Base-by-base conservation (phyloP, 257 asterid genomes). In the Solanum chmielewskii region DNA sequence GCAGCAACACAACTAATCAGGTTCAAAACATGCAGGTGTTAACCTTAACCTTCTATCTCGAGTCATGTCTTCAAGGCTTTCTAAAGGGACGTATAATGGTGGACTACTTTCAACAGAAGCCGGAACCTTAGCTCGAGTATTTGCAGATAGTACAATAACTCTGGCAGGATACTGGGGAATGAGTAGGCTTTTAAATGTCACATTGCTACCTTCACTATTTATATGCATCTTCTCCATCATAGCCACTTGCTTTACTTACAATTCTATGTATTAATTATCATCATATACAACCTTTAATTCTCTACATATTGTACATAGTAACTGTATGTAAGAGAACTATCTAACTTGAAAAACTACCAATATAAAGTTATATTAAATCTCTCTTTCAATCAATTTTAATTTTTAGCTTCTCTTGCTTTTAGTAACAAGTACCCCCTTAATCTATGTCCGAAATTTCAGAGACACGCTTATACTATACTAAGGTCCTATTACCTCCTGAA, bases 31-130 rank as follows among this genome's bases (percentile, higher is more conserved):
- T 2, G 90, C 44, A 94, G 99, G 98, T 5, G 97, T 96, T 45
- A 96, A 96, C 87, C 88, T 96, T 73, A 93, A 98, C 18, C 92
- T 96, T 42, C 99, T 96, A 84, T 96, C 99, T 15, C 92, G 97
- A 89, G 98, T 94, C 47, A 96, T 96, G 99, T 93, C 99, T 21
- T 96, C 98, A 6, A 91, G 99, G 92, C 98, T 96, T 71, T 95
- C 99, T 70, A 98, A 98, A 8, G 99, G 98, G 29, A 96, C 99
- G 25, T 96, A 78, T 88, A 96, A 96, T 9, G 99, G 98, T 0
- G 99, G 99, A 52, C 96, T 96, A 83, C 78, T 96, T 87, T 96
- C 98, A 56, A 96, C 99, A 9, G 98, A 96, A 92, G 98, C 98
- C 6, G 99, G 99, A 69, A 96, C 99, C 2, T 86, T 96, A 60